Evolutionary conservation across 805 yeast genomes (phyloP), one percentile per base, ranked within the genome.

Genomic region (Candida sanyiensis): DNA sequence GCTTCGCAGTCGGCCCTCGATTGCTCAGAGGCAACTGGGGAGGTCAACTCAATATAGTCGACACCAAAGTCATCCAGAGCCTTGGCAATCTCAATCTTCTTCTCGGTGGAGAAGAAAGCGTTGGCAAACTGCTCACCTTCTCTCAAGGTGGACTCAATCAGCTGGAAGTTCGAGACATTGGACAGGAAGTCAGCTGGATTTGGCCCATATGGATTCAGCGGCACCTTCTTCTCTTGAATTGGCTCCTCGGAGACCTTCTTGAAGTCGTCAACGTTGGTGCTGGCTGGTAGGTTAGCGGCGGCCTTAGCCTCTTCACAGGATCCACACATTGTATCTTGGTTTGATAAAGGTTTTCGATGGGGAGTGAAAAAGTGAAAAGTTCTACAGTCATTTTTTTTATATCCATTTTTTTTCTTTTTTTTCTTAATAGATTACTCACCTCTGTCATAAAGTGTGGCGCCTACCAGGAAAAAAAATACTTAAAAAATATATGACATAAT

Each of bases 61-160:
- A 89, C 98, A 53, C 98, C 98, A 58, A 90, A 90, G 56, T 89
- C 97, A 64, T 90, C 97, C 43, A 90, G 70, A 5, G 97, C 97
- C 70, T 80, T 88, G 55, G 98, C 98, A 48, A 90, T 90, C 66
- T 89, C 95, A 50, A 90, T 87, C 70, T 90, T 90, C 72, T 85
- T 90, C 61, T 86, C 97, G 15, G 96, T 85, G 52, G 79, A 69
- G 71, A 90, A 90, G 66, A 90, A 93, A 4, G 98, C 95, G 59
- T 90, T 90, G 57, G 97, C 97, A 60, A 90, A 90, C 66, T 90
- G 98, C 67, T 90, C 98, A 63, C 98, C 98, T 68, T 90, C 98
- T 70, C 98, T 79, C 42, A 90, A 72, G 5, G 98, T 90, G 25
- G 96, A 85, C 69, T 90, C 98, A 58, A 90, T 90, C 56, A 90